Conservation (phyloP, 805 yeast genomes). For the Komagataella mondaviorum region DNA sequence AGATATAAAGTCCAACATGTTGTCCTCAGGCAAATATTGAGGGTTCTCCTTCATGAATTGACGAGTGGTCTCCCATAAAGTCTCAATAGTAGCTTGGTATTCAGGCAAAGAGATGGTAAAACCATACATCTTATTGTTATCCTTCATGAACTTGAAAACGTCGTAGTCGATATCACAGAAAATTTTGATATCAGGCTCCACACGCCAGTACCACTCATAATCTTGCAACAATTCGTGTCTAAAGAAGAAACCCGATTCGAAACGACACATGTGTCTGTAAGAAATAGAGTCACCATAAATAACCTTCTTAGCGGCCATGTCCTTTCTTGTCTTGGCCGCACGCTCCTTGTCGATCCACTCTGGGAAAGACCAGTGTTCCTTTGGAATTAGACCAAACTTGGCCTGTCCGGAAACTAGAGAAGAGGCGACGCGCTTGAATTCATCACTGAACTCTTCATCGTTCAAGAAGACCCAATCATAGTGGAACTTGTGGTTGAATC, state of each 20-base stretch:
- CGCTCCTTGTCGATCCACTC: slow-evolving; percentile 63
- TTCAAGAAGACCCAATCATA: slow-evolving; percentile 96
- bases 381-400: slow-evolving; percentile 69
- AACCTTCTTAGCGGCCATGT: slow-evolving; percentile 35
- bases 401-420: slow-evolving; percentile 66
- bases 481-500: slow-evolving; percentile 68
- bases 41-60: slow-evolving; percentile 49
- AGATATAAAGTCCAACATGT: slow-evolving; percentile 57
- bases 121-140: slow-evolving; percentile 59
- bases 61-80: slow-evolving; percentile 63
- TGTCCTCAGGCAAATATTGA: slow-evolving; percentile 41
- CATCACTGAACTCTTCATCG: slow-evolving; percentile 74
- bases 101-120: slow-evolving; percentile 74
- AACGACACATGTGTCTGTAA: slow-evolving; percentile 87
- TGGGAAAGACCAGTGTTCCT: slow-evolving; percentile 82
- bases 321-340: slow-evolving; percentile 42
- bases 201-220: slow-evolving; percentile 92
- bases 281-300: slow-evolving; percentile 57
- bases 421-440: slow-evolving; percentile 56
- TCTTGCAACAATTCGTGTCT: slow-evolving; percentile 60
- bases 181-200: slow-evolving; percentile 74
- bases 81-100: slow-evolving; percentile 55
- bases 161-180: slow-evolving; percentile 78
- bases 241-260: slow-evolving; percentile 81
- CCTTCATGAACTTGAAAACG: slow-evolving; percentile 71